Evolutionary conservation across 2,329 filamentous ascomycete genomes (phyloP).

Genomic region (Cylindrodendrum hubeiense): DNA sequence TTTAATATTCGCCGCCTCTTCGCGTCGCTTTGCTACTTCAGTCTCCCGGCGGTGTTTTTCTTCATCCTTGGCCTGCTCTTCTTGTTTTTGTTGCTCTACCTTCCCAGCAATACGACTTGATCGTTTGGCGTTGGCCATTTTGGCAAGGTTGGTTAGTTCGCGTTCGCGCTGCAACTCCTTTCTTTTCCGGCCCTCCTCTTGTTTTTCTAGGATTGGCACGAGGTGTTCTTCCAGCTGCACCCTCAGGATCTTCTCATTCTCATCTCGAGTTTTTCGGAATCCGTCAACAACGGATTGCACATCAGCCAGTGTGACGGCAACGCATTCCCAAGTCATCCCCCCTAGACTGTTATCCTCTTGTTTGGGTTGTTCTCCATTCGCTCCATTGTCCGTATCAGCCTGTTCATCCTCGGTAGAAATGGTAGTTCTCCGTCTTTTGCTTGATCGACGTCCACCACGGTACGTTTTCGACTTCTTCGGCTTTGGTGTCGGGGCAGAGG

Average conservation of each 20-base stretch:
- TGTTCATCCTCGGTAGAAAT: constrained; percentile 48
- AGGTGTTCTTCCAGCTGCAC: constrained; percentile 81
- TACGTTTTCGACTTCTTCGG: constrained; percentile 70
- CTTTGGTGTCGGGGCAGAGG: constrained; percentile 72
- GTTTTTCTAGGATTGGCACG: constrained; percentile 85
- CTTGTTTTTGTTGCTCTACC: constrained; percentile 80
- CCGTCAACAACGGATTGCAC: constrained; percentile 78
- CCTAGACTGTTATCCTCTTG: constrained; percentile 75
- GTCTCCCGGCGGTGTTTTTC: constrained; percentile 66
- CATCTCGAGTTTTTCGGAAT: constrained; percentile 81
- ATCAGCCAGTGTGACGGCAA: constrained; percentile 85
- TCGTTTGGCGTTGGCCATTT: constrained; percentile 92
- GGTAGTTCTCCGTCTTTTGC: constrained; percentile 77
- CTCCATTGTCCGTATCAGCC: constrained; percentile 48
- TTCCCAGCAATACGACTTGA: constrained; percentile 91
- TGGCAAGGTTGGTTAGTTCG: constrained; percentile 84
- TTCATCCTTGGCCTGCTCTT: constrained; percentile 78
- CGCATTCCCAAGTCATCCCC: constrained; percentile 88
- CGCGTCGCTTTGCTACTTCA: constrained; percentile 73
- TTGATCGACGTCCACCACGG: constrained; percentile 70
- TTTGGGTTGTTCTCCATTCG: constrained; percentile 44
- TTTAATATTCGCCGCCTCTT: constrained; percentile 70
- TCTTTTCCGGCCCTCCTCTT: constrained; percentile 79
- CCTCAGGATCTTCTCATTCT: constrained; percentile 85
- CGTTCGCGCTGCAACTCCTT: constrained; percentile 77